Evolutionary conservation across 2,329 filamentous ascomycete species (phyloP).

Genomic region (Calonectria pauciramosa): DNA sequence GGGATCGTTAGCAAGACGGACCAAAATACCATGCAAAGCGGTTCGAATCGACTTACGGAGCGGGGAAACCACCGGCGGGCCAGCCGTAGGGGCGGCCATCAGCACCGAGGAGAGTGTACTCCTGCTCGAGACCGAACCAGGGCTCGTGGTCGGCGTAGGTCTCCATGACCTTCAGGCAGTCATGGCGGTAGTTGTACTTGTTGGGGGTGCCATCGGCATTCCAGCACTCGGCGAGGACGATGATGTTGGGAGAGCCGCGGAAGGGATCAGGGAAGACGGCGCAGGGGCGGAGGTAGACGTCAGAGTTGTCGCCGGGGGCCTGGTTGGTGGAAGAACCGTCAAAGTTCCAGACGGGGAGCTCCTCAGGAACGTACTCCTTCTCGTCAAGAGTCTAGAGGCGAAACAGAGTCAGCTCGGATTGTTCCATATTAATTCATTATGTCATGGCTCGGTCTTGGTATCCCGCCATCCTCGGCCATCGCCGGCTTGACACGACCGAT

Average conservation of each 20-base stretch:
- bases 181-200: constrained; percentile 98
- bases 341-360: constrained; percentile 70
- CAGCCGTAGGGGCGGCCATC: constrained; percentile 89
- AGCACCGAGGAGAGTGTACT: constrained; percentile 86
- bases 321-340: constrained; percentile 91
- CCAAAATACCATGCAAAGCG: background rate
- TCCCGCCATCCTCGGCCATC: constrained; percentile 12
- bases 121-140: constrained; percentile 98
- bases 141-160: constrained; percentile 85
- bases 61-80: constrained; percentile 82
- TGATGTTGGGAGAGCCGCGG: constrained; percentile 89
- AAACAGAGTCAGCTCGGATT: background rate
- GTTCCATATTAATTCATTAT: background rate
- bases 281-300: constrained; percentile 94
- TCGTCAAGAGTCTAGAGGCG: constrained; percentile 62
- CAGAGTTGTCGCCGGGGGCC: constrained; percentile 94
- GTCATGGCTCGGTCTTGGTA: background rate
- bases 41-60: constrained; percentile 63
- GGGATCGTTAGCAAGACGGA: constrained; percentile 30
- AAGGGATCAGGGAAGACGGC: constrained; percentile 94
- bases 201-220: constrained; percentile 94
- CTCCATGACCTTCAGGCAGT: constrained; percentile 91
- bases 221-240: constrained; percentile 96
- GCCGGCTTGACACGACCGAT: constrained; percentile 28
- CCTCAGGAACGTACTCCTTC: constrained; percentile 64